These are phyloP conservation scores for Effrenium voratum DNA, from an alignment of 73 alveolate genomes.

Conservation along the genomic window DNA sequence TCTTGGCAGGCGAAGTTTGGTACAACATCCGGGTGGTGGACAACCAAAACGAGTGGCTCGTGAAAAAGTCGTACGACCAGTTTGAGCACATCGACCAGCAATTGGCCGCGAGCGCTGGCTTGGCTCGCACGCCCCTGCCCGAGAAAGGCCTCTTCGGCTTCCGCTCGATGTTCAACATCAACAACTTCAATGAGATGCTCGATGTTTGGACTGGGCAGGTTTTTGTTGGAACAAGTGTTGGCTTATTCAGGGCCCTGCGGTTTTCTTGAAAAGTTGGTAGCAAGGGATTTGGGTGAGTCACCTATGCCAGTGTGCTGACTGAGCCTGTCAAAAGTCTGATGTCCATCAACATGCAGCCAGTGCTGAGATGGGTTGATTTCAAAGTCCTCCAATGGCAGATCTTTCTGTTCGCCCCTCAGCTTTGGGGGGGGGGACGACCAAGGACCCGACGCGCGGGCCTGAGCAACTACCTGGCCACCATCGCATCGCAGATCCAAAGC, in stretches of 20 bases:
- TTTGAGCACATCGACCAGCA: slow-evolving; percentile 16
- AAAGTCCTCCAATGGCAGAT: no score
- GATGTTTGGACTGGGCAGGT: no score
- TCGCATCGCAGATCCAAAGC: slow-evolving; percentile 46
- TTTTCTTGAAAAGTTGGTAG: no score
- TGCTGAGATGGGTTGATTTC: no score
- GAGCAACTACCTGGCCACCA: slow-evolving; percentile 22
- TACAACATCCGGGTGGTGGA: slow-evolving; percentile 79
- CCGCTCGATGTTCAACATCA: slow-evolving; percentile 78
- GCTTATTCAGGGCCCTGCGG: no score
- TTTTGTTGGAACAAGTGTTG: no score
- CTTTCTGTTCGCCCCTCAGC: no score
- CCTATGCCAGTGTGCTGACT: no score
- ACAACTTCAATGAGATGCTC: slow-evolving; percentile 44
- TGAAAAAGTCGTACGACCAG: slow-evolving; percentile 51
- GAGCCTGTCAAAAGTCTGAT: no score
- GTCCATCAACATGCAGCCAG: no score
- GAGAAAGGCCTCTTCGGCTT: slow-evolving; percentile 64
- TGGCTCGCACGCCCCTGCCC: slow-evolving; percentile 42
- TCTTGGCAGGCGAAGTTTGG: neutral
- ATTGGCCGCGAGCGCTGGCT: slow-evolving; percentile 1
- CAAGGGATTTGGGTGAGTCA: no score
- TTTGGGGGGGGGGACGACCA: no score
- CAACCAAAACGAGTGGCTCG: slow-evolving; percentile 38
- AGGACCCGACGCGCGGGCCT: slow-evolving; percentile 71